Evolutionary conservation across 176 grass and related monocot genomes (phyloP), one percentile per base, ranked within the genome.

Genomic region (Themeda triandra): DNA sequence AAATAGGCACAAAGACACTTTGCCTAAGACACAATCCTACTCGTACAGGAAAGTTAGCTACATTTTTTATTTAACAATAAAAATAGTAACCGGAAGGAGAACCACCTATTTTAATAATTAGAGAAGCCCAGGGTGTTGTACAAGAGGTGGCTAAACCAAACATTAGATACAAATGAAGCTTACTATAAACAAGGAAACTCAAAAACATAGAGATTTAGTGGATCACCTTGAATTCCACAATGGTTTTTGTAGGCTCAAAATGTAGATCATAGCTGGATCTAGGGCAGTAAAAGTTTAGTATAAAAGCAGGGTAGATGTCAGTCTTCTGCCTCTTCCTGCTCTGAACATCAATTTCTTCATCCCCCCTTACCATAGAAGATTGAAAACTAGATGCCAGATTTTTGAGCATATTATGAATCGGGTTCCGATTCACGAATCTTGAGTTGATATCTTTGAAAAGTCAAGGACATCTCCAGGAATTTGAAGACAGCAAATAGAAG

Each of bases 161-260:
- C 58, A 62, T 62, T 62, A 62, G 58, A 62, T 62, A 62, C 58
- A 76, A 77, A 76, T 65, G 25, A 82, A 82, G 79, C 66, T 78
- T 82, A 42, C 41, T n/a, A 44, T 15, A 73, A 66, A 67, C 63
- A 64, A 33, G n/a, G 53, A 69, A 73, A 87, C 41, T 53, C 19
- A 65, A 82, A 82, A 86, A 25, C 41, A 58, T 46, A 54, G 60
- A 66, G 21, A 14, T 86, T 54, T 76, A 35, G 63, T 33, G 64
- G 42, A 84, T 76, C 56, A 98, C 96, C 91, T 93, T 98, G 82
- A 98, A 98, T 90, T 98, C 93, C 65, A 98, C 89, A 90, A 78
- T 71, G 77, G 96, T 93, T 86, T 95, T 92, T 75, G 89, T 93
- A 80, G 96, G 87, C 89, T 98, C 93, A 70, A 93, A 95, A 89